Base-by-base conservation (phyloP, 345 rosid species). In the Eucalyptus decipiens region DNA sequence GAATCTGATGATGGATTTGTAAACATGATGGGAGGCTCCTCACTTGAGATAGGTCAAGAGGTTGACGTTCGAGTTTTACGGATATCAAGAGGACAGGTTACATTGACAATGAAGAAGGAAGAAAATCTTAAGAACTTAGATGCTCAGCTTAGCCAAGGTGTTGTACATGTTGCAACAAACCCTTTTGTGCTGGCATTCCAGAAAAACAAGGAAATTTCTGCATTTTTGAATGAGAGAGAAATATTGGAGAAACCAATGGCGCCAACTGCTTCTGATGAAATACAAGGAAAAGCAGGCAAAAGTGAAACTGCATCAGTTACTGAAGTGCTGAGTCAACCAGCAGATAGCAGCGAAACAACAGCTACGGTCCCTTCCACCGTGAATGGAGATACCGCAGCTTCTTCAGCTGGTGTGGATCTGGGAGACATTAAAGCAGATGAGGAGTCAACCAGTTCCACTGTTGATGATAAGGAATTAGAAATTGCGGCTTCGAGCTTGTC, bases 81-180 rank as follows among this genome's bases (percentile, higher is more conserved):
- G 85, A 87, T 96, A 34, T 50, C 93, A 9, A 93, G 99, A 90
- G 98, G 99, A 88, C 95, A 95, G 90, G 95, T 93, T 90, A 97
- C 99, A 83, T 91, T 97, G 92, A 97, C 99, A 4, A 96, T 96
- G 99, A 97, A 95, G 93, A 93, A 92, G 85, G 97, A 94, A 87
- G 95, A 93, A n/a, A 91, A 91, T 88, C 90, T 89, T 26, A 90
- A 93, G 90, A 93, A 94, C 88, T 90, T 90, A 89, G 96, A 92
- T 69, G 86, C 89, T 51, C 88, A 92, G 86, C 60, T 93, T 37
- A 90, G 72, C 89, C 95, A 94, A 90, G 96, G 96, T 9, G 95
- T 94, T 89, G 93, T 95, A 90, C 94, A 96, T 86, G 87, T 92
- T 32, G 96, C 97, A 50, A 93, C 98, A 11, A 97, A 97, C 90